phyloP scores from a whole-genome alignment of 495 filamentous ascomycete genomes.

The Penicillium chermesinum region DNA sequence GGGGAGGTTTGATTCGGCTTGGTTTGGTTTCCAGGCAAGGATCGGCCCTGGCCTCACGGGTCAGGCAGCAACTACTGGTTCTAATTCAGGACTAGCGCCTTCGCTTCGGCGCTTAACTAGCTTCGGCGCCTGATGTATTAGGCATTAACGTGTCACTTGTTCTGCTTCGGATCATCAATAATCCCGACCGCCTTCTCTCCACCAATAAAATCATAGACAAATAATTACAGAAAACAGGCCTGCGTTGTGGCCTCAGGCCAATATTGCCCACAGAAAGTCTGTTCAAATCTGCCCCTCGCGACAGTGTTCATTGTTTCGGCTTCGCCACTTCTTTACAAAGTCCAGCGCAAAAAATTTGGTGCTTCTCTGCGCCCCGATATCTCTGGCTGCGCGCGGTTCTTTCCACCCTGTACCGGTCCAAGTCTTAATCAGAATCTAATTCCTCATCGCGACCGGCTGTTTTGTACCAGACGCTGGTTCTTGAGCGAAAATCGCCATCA shows the following conservation, averaged over 20 bases:
- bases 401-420: constrained; percentile 13
- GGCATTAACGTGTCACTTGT: constrained; percentile 16
- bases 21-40: constrained; percentile 28
- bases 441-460: constrained; percentile 12
- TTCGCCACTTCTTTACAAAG: constrained; percentile 8
- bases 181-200: neutral
- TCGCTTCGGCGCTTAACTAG: constrained; percentile 22
- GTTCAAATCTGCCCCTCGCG: constrained; percentile 17
- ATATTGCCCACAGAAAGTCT: constrained; percentile 20
- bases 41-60: constrained; percentile 23
- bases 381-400: constrained; percentile 10
- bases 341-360: constrained; percentile 23
- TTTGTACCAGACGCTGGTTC: constrained; percentile 18
- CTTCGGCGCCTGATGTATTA: constrained; percentile 12
- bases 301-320: constrained; percentile 18
- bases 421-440: constrained; percentile 7
- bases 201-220: constrained; percentile 21
- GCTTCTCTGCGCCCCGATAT: constrained; percentile 15
- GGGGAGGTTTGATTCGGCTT: constrained; percentile 22
- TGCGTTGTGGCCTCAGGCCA: constrained; percentile 24
- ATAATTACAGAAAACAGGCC: constrained; percentile 30
- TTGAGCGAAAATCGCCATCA: constrained; percentile 37
- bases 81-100: constrained; percentile 22
- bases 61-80: constrained; percentile 23
- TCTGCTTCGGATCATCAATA: neutral